Evolutionary conservation across 1,284 basidiomycete genomes (phyloP).

Genomic region (Sphaerobolus stellatus): DNA sequence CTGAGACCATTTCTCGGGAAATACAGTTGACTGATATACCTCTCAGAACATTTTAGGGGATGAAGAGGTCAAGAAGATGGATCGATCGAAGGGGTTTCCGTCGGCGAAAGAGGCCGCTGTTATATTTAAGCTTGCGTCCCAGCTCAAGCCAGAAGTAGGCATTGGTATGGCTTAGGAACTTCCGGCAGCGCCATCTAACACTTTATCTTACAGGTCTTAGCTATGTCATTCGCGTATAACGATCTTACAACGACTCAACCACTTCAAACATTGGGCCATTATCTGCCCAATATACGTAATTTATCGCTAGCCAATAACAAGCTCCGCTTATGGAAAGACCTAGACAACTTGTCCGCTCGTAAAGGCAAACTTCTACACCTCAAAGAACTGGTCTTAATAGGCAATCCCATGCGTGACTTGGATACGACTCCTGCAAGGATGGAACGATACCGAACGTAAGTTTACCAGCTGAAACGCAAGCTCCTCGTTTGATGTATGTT

Average conservation of each 20-base stretch:
- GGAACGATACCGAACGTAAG: conserved; percentile 10
- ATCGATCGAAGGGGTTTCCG: conserved; percentile 52
- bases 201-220: conserved; percentile 54
- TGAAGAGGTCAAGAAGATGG: conserved; percentile 63
- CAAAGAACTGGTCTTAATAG: conserved; percentile 75
- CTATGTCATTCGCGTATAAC: conserved; percentile 73
- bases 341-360: conserved; percentile 60
- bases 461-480: neutral
- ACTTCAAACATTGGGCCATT: conserved; percentile 59
- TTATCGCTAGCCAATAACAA: conserved; percentile 79
- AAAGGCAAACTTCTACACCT: conserved; percentile 62
- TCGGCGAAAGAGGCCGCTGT: conserved; percentile 69
- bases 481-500: conserved; percentile 19
- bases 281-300: conserved; percentile 72
- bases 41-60: conserved; percentile 62
- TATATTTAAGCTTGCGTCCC: conserved; percentile 80
- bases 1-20: conserved; percentile 23
- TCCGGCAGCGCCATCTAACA: conserved; percentile 7
- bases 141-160: conserved; percentile 72
- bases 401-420: conserved; percentile 74
- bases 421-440: conserved; percentile 55
- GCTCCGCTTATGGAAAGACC: conserved; percentile 62
- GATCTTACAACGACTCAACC: conserved; percentile 46
- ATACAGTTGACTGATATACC: conserved; percentile 11
- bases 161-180: conserved; percentile 1